Conservation (phyloP, 768 basidiomycete species). For the Pleurotus giganteus region DNA sequence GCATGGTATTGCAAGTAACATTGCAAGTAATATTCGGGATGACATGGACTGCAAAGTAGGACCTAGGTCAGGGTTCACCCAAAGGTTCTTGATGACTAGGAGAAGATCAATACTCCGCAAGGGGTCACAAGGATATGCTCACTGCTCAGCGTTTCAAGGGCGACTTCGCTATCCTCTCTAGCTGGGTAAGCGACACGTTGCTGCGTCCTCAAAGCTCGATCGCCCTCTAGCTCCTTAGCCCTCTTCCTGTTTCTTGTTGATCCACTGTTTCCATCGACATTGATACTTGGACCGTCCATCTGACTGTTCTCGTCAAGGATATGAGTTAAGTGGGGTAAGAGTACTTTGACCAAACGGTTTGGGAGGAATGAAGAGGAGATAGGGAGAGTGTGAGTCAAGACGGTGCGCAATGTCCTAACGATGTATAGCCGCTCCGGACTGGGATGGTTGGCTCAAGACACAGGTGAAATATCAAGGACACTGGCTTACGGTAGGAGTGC, state of each 20-base stretch:
- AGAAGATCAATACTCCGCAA: background rate
- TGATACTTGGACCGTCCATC: conserved; percentile 17
- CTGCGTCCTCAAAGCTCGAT: conserved; percentile 60
- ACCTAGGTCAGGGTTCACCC: conserved; percentile 50
- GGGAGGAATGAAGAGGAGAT: conserved; percentile 47
- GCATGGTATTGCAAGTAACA: conserved; percentile 54
- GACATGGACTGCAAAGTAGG: conserved; percentile 56
- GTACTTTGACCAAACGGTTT: conserved; percentile 52
- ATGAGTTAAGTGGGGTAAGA: conserved; percentile 46
- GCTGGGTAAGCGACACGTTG: conserved; percentile 48
- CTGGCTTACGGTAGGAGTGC: conserved; percentile 42
- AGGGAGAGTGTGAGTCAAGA: conserved; percentile 43
- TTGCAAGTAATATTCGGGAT: conserved; percentile 54
- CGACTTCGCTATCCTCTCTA: conserved; percentile 45
- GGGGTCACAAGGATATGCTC: conserved; percentile 16
- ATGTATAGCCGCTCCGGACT: conserved; percentile 39
- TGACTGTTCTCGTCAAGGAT: conserved; percentile 43
- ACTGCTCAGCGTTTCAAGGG: conserved; percentile 63
- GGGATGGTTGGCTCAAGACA: background rate
- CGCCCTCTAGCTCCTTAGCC: conserved; percentile 69
- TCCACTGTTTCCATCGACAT: conserved; percentile 23
- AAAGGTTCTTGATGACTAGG: conserved; percentile 47
- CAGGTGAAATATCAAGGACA: background rate
- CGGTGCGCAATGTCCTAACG: conserved; percentile 39
- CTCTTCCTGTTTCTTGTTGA: conserved; percentile 65